Evolutionary conservation across 306 rosid species (phyloP), one percentile per base, ranked within the genome.

Genomic region (Acacia confusa): DNA sequence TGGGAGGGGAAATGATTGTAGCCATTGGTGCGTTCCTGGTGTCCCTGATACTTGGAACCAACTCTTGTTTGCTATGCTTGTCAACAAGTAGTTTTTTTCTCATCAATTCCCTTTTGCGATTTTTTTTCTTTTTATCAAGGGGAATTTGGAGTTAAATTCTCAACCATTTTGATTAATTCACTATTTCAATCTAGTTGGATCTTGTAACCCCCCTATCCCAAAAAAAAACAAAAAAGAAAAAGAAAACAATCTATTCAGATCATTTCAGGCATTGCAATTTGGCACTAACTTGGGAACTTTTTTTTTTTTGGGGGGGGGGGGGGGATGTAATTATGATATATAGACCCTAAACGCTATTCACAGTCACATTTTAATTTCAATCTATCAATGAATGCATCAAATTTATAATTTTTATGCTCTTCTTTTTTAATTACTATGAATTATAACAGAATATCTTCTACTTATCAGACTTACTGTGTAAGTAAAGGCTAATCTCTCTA

Each of bases 21-120:
- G 83, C 50, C 83, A 72, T 43, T 80, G 83, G 83, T 80, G 83
- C 36, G 73, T 80, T 58, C 63, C 83, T 45, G 83, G 83, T 30
- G 78, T 80, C 20, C 83, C 83, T 61, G 83, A 60, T 17, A 61
- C 83, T 71, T 80, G 83, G 83, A 80, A 80, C 48, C 66, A 80
- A 61, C 34, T 80, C 57, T 32, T 73, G 27, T 45, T 34, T 71
- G 72, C 77, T 1, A 27, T 28, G 28, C 69, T 79, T 53, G 43
- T 76, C 47, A 17, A 27, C 60, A 41, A 17, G 25, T 76, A 76
- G 6, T 6, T 8, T 20, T 66, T 66, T 66, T 1, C 4, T 32
- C 15, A 14, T 65, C 3, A 20, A 65, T 65, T 17, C 17, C 20
- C 60, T 17, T 53, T 79, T 38, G 55, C 60, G 30, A 17, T 8